These are phyloP conservation scores for Fimicolochytrium jonesii DNA, from an alignment of 192 early-diverging fungal species.

Conservation along the genomic window DNA sequence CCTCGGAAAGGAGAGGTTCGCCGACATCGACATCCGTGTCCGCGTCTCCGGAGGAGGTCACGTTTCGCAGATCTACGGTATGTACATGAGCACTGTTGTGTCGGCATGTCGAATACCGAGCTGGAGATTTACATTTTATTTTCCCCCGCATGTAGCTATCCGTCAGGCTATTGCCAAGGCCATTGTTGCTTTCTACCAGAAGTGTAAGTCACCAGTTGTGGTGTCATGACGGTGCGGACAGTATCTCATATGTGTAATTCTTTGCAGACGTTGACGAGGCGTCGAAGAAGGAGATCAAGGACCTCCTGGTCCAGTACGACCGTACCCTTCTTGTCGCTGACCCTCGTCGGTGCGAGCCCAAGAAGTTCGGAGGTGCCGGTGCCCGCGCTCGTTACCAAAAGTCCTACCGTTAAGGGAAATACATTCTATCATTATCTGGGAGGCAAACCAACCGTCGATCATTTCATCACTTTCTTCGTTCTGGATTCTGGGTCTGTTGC, in stretches of 20 bases:
- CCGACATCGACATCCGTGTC: conserved; percentile 94
- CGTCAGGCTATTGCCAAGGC: conserved; percentile 99
- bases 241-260: not conserved
- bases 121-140: conserved; percentile 7
- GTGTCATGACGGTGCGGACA: not conserved
- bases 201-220: conserved; percentile 59
- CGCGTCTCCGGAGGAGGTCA: conserved; percentile 96
- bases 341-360: conserved; percentile 98
- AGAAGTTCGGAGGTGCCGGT: conserved; percentile 99
- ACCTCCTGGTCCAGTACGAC: conserved; percentile 85
- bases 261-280: conserved; percentile 87
- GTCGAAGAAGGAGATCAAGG: conserved; percentile 99
- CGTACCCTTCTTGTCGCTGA: conserved; percentile 97
- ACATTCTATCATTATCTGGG: not conserved
- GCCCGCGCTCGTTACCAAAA: conserved; percentile 90
- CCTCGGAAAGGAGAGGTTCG: conserved; percentile 94
- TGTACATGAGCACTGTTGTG: too few relatives aligned
- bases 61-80: conserved; percentile 91
- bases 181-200: conserved; percentile 98
- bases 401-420: conserved; percentile 49
- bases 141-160: conserved; percentile 67
- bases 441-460: too few relatives aligned
- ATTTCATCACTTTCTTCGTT: too few relatives aligned
- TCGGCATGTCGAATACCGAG: too few relatives aligned
- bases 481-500: too few relatives aligned